These are phyloP conservation scores for Epichloe aotearoae DNA, from an alignment of 2,329 filamentous ascomycete genomes.

Conservation along the genomic window DNA sequence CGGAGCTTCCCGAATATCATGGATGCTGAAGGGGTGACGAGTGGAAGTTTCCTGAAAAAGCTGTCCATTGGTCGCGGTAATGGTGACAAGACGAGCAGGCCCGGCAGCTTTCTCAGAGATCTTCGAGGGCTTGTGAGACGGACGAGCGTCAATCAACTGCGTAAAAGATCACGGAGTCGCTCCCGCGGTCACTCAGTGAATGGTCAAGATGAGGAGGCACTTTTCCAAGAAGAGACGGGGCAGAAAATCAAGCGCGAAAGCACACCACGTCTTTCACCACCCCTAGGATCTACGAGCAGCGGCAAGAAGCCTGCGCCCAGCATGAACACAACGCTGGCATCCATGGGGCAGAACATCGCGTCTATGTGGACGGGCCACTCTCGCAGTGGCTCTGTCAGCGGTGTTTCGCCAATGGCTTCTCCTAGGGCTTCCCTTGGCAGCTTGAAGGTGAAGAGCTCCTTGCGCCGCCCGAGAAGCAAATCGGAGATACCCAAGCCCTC, in stretches of 20 bases:
- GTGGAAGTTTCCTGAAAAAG: constrained; percentile 51
- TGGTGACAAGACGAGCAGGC: constrained; percentile 30
- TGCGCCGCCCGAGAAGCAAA: constrained; percentile 44
- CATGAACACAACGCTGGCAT: constrained; percentile 45
- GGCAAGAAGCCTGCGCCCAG: constrained; percentile 38
- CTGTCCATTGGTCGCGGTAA: constrained; percentile 36
- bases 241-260: constrained; percentile 31
- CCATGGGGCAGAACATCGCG: constrained; percentile 40
- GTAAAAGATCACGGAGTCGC: constrained; percentile 33
- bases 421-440: constrained; percentile 33
- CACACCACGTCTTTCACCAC: constrained; percentile 32
- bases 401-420: constrained; percentile 33
- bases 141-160: constrained; percentile 29
- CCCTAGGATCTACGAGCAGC: constrained; percentile 38
- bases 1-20: constrained; percentile 46
- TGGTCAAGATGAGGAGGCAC: constrained; percentile 20
- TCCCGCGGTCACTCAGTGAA: constrained; percentile 3
- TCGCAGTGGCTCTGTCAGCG: constrained; percentile 47
- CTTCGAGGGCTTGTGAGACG: constrained; percentile 37
- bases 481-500: constrained; percentile 34
- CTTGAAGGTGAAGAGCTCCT: constrained; percentile 32
- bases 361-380: constrained; percentile 44
- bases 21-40: constrained; percentile 38
- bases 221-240: constrained; percentile 10
- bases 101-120: constrained; percentile 33